Conservation (phyloP, 2,329 filamentous ascomycete genomes). For the Paramyrothecium sp. region DNA sequence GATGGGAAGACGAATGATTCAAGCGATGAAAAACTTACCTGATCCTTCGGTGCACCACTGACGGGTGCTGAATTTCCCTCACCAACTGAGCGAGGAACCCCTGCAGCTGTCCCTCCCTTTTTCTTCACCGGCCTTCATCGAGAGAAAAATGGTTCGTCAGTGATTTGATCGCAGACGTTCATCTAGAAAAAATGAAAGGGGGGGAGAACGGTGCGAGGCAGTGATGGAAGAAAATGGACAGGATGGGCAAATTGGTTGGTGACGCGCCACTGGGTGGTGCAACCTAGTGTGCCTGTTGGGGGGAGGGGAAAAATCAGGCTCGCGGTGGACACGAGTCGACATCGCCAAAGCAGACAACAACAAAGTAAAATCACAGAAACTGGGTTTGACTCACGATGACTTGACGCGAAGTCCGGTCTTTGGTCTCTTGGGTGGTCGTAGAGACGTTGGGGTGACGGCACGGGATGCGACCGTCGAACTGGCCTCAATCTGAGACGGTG, state of each 20-base stretch:
- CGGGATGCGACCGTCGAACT: conserved; percentile 52
- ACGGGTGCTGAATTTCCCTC: conserved; percentile 62
- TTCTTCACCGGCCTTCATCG: conserved; percentile 67
- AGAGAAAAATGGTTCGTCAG: conserved; percentile 11
- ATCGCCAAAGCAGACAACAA: not conserved
- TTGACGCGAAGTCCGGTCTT: conserved; percentile 65
- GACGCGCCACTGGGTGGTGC: not conserved
- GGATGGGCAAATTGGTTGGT: not conserved
- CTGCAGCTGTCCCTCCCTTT: conserved; percentile 66
- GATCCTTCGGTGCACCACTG: conserved; percentile 51
- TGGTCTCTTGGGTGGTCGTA: conserved; percentile 57
- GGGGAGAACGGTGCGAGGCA: not conserved
- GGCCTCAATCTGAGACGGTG: conserved; percentile 43
- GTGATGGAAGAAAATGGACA: not conserved
- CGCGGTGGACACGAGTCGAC: not conserved
- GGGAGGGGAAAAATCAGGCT: not conserved
- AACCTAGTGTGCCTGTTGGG: not conserved
- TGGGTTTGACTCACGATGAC: conserved; percentile 58
- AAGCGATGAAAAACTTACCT: conserved; percentile 39
- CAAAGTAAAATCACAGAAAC: conserved; percentile 3
- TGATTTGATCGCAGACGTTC: too few relatives aligned
- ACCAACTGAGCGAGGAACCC: conserved; percentile 63
- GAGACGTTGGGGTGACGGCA: conserved; percentile 56
- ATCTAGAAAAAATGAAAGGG: conserved; percentile 1
- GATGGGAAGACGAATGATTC: not conserved